Base-by-base conservation (phyloP, 2,329 filamentous ascomycete genomes). In the Nigrograna mackinnonii region DNA sequence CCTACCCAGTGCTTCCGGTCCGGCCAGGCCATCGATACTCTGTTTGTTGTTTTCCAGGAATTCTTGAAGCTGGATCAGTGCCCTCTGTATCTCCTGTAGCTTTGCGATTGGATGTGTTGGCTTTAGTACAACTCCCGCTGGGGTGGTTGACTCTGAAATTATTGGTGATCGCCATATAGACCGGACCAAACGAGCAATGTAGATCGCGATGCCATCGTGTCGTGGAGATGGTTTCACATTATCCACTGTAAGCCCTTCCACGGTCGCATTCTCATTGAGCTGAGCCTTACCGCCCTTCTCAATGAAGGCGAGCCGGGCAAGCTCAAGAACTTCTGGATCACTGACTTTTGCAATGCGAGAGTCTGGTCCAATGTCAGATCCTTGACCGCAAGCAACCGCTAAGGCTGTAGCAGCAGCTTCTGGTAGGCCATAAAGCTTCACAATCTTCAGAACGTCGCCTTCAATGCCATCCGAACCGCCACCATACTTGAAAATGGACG, bases 381-480 rank as follows among this genome's bases (percentile, higher is more conserved):
- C 92, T 64, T 97, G 91, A 4, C 92, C 91, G 66, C 94, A 99
- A 26, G 94, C 91, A 21, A 99, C 94, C 9, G 94, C 94, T 38
- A 99, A 75, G 19, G 94, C 91, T 30, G 92, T 91, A 0, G 94
- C 89, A 40, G 95, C 85, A 1, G 89, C 94, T 67, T 99, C 94
- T 3, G 86, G 85, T 9, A 91, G 83, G 11, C 94, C 94, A 64
- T 97, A 99, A 7, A 85, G 79, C 43, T 85, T 82, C 47, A 94
- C 89, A 57, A 99, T 92, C 47, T 84, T 88, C 40, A 87, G 87
- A 17, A 95, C 81, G 55, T 95, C 88, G 14, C 79, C 82, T 55
- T 96, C 91, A 7, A 94, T 73, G 3, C 87, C 89, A 50, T 96
- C 89, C 5, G 88, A 86, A n/a, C 60, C 87, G 3, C 83, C 80